phyloP scores from a whole-genome alignment of 164 flowering plant species.

The Euptelea pleiosperma region DNA sequence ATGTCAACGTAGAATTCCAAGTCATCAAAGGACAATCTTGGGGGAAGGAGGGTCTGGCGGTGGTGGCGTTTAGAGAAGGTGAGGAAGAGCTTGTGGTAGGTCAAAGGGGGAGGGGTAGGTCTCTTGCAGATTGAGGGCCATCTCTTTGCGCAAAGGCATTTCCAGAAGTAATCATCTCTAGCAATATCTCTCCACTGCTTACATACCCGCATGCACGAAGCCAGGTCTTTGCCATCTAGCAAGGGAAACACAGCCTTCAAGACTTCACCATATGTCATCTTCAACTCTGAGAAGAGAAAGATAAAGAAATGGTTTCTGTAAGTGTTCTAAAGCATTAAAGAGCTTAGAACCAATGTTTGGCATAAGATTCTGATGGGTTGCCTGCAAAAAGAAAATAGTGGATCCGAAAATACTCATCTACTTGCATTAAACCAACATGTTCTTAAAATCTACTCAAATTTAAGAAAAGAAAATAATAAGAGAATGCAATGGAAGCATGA shows the following conservation, averaged over 20 bases:
- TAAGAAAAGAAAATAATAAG: background rate
- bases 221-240: slow-evolving; percentile 73
- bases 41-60: slow-evolving; percentile 54
- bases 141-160: slow-evolving; percentile 71
- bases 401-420: background rate
- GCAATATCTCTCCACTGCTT: slow-evolving; percentile 80
- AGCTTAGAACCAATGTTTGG: background rate
- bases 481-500: background rate
- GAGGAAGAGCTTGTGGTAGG: slow-evolving; percentile 62
- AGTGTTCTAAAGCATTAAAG: background rate
- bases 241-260: slow-evolving; percentile 76
- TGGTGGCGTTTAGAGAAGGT: slow-evolving; percentile 59
- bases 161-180: slow-evolving; percentile 86
- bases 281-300: slow-evolving; percentile 3
- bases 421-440: background rate
- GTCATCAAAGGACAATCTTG: slow-evolving; percentile 64
- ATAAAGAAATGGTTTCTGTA: background rate
- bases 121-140: slow-evolving; percentile 90
- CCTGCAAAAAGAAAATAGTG: background rate
- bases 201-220: slow-evolving; percentile 72
- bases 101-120: slow-evolving; percentile 40
- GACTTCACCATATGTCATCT: slow-evolving; percentile 42
- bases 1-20: slow-evolving; percentile 81
- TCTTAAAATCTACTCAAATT: background rate
- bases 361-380: background rate